Evolutionary conservation across 441 rosid species (phyloP).

Genomic region (Pelargonium exstipulatum): DNA sequence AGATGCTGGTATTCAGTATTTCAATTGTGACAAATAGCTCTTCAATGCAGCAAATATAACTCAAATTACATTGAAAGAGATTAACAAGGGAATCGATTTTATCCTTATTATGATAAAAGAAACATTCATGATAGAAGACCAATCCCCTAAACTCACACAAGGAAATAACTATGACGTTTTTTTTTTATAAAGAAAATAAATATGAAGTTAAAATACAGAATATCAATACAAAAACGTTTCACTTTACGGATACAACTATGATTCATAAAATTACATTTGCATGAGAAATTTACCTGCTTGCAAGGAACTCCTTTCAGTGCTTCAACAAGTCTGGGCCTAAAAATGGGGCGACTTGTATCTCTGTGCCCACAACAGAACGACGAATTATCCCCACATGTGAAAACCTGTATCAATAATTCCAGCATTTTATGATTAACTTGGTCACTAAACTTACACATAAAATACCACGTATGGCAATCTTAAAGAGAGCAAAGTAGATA

Average conservation of each 20-base stretch:
- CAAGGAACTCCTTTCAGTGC: conserved; percentile 70
- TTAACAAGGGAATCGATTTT: not conserved
- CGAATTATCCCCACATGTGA: conserved; percentile 91
- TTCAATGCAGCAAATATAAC: not conserved
- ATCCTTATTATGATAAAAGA: too few species aligned
- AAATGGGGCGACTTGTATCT: conserved; percentile 74
- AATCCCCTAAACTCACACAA: too few species aligned
- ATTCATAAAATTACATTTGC: not conserved
- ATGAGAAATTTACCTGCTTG: conserved; percentile 48
- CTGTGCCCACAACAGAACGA: conserved; percentile 80
- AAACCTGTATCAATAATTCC: conserved; percentile 48
- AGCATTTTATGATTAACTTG: not conserved
- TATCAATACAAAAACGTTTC: not conserved
- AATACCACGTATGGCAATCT: not conserved
- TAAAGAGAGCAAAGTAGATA: not conserved
- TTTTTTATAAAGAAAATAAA: too few species aligned
- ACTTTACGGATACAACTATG: not conserved
- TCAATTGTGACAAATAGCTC: not conserved
- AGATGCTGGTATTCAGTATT: not conserved
- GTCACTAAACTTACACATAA: too few species aligned
- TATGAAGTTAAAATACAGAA: not conserved
- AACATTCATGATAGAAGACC: too few species aligned
- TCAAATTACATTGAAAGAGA: too few species aligned
- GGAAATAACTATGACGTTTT: too few species aligned
- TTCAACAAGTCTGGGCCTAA: conserved; percentile 80